phyloP scores from a whole-genome alignment of 805 yeast species.

The Lipomyces sp. region DNA sequence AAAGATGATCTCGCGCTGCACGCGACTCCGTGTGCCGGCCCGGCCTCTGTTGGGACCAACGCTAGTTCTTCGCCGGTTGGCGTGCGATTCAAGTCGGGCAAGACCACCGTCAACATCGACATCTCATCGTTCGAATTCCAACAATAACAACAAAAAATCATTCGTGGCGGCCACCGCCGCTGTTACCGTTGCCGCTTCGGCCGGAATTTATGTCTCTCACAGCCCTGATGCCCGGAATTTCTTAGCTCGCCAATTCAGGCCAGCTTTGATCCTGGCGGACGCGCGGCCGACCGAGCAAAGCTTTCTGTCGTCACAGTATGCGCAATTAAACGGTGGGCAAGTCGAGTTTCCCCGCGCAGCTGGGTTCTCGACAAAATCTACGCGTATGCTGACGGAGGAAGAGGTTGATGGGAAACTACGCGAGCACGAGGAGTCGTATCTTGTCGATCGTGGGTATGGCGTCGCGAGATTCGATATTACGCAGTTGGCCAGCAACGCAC shows the following conservation, averaged over 20 bases:
- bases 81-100: not conserved
- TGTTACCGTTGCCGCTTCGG: conserved; percentile 28
- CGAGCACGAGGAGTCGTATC: conserved; percentile 76
- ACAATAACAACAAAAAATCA: not conserved
- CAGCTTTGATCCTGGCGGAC: conserved; percentile 23
- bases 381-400: conserved; percentile 56
- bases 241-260: conserved; percentile 5
- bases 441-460: conserved; percentile 77
- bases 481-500: conserved; percentile 88
- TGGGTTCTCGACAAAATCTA: conserved; percentile 17
- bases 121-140: not conserved
- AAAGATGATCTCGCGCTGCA: conserved; percentile 7
- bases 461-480: conserved; percentile 85
- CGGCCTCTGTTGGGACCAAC: conserved; percentile 3
- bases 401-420: conserved; percentile 74
- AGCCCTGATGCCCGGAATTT: not conserved
- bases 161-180: conserved; percentile 25
- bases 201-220: conserved; percentile 7
- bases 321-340: conserved; percentile 2
- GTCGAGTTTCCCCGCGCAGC: conserved; percentile 33
- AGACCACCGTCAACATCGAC: conserved; percentile 11
- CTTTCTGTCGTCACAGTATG: conserved; percentile 12
- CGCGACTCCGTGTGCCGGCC: conserved; percentile 3
- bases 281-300: conserved; percentile 18
- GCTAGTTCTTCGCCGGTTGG: not conserved